Evolutionary conservation across 768 basidiomycete genomes (phyloP), one percentile per base, ranked within the genome.

Genomic region (Naganishia vaughanmartiniae): DNA sequence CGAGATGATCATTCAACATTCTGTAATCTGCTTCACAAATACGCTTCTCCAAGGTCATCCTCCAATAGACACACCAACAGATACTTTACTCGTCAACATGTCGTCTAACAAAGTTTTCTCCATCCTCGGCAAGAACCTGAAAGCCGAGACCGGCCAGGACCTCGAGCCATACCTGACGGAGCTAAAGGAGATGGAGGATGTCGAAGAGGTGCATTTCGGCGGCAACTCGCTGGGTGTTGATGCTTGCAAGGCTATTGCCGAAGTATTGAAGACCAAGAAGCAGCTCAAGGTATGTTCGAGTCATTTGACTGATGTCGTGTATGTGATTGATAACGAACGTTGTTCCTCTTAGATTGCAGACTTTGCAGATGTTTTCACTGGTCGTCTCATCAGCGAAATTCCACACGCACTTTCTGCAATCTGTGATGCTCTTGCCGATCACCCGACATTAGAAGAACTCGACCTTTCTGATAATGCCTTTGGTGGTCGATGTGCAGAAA

Each of bases 331-430:
- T 31, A 19, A 55, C 28, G 42, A 34, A 15, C 14, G 19, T 65
- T 28, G 9, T 17, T n/a, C 26, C 19, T 36, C 60, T 33, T 79
- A 98, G 96, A 84, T 95, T 70, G 95, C 94, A 74, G 89, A 98
- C 84, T 91, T 97, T 74, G 90, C 92, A 34, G 95, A 97, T 83
- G 94, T 99, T 82, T 99, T 99, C 83, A 97, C 95, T 2, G 92
- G 94, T 67, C 91, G 95, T 73, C 86, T 96, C 77, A 97, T 97
- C 83, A 85, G 87, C 72, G 95, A 99, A 81, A 98, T 99, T 78
- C 96, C 95, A 5, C 85, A 83, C 70, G 92, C 96, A 19, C 88
- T 99, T 55, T 86, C 88, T 45, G 89, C 91, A 42, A 87, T 99
- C 74, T 96, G 94, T 80, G 87, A 92, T 76, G 88, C 93, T 15